These are phyloP conservation scores for Magnusiomyces sp. DNA, from an alignment of 1,139 yeast genomes.

Conservation along the genomic window DNA sequence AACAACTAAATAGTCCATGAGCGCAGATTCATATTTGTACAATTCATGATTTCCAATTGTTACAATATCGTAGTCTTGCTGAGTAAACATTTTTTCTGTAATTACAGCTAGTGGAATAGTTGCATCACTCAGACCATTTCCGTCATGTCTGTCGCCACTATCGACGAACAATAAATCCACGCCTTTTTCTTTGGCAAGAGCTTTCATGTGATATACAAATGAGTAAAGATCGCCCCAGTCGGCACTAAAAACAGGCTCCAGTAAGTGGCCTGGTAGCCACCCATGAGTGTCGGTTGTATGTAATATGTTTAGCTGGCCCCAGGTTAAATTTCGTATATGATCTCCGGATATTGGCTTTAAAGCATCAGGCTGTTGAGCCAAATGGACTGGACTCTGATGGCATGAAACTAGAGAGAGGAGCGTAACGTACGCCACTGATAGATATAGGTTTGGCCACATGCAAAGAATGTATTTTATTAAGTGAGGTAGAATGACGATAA, in stretches of 20 bases:
- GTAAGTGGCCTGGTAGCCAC: constrained; percentile 84
- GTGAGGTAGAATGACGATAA: too few relatives aligned
- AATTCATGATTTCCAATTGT: constrained; percentile 92
- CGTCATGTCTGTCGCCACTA: constrained; percentile 92
- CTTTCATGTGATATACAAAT: constrained; percentile 46
- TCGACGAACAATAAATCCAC: constrained; percentile 71
- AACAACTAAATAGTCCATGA: constrained; percentile 55
- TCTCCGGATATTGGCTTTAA: background rate
- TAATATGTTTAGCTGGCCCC: constrained; percentile 71
- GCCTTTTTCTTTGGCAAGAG: constrained; percentile 37
- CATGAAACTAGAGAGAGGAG: background rate
- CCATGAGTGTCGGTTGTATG: constrained; percentile 93
- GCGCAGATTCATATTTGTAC: constrained; percentile 59
- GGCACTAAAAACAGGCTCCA: constrained; percentile 66
- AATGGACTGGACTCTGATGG: background rate
- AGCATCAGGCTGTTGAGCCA: background rate
- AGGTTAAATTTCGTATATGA: constrained; percentile 39
- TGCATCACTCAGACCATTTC: constrained; percentile 81
- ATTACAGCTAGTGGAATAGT: constrained; percentile 61
- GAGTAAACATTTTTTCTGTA: constrained; percentile 55
- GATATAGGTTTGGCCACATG: too few relatives aligned
- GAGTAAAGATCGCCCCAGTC: constrained; percentile 92
- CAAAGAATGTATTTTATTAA: too few relatives aligned
- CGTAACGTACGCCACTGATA: too few relatives aligned
- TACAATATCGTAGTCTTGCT: constrained; percentile 65